phyloP scores from a whole-genome alignment of 805 yeast genomes.

The Spathaspora boniae region DNA sequence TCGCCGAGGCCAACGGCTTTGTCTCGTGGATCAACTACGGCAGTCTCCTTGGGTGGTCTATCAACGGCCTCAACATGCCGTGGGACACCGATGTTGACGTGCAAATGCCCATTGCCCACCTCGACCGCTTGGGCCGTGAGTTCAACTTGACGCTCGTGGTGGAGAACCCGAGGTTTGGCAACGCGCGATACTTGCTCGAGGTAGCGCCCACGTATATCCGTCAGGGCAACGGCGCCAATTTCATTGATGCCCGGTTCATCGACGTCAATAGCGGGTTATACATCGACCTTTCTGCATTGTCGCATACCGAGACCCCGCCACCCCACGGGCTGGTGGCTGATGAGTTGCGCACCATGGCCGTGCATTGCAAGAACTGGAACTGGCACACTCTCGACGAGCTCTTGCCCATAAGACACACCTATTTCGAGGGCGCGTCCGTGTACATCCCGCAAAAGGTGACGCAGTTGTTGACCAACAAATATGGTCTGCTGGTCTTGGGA shows the following conservation, averaged over 20 bases:
- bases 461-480: slow-evolving; percentile 27
- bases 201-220: slow-evolving; percentile 23
- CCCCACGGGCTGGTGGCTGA: slow-evolving; percentile 13
- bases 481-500: slow-evolving; percentile 28
- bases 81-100: slow-evolving; percentile 31
- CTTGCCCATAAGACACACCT: slow-evolving; percentile 33
- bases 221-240: slow-evolving; percentile 42
- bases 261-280: slow-evolving; percentile 39
- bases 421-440: slow-evolving; percentile 33
- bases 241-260: slow-evolving; percentile 36
- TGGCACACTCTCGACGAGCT: slow-evolving; percentile 37
- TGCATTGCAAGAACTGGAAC: slow-evolving; percentile 39
- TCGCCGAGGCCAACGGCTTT: slow-evolving; percentile 27
- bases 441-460: slow-evolving; percentile 34
- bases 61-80: slow-evolving; percentile 30
- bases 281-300: slow-evolving; percentile 43
- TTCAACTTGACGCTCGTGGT: slow-evolving; percentile 22
- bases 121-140: slow-evolving; percentile 21
- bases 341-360: slow-evolving; percentile 17
- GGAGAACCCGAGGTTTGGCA: slow-evolving; percentile 31
- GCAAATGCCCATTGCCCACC: slow-evolving; percentile 23
- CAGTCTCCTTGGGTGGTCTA: slow-evolving; percentile 28
- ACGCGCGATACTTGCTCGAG: slow-evolving; percentile 22
- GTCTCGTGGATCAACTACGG: slow-evolving; percentile 29
- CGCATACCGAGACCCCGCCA: slow-evolving; percentile 20